These are phyloP conservation scores for Aspergillus egyptiacus DNA, from an alignment of 495 filamentous ascomycete species.

Conservation along the genomic window DNA sequence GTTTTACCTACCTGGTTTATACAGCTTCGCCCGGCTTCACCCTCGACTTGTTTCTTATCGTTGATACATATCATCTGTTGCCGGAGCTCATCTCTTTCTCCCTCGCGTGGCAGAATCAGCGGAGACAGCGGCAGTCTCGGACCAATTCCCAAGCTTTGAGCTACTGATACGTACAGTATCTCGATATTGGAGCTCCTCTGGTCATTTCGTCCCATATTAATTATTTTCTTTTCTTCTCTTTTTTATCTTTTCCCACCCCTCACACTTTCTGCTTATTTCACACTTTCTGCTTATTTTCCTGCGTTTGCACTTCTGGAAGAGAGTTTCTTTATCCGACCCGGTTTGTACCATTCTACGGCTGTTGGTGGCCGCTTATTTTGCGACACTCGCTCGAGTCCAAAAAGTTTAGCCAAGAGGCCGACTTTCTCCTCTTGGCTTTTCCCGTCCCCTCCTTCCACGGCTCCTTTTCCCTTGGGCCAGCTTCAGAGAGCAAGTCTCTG, in stretches of 20 bases:
- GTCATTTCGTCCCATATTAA: slow-evolving; percentile 7
- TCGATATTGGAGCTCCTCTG: no score
- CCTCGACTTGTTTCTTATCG: no score
- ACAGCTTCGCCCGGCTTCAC: slow-evolving; percentile 1
- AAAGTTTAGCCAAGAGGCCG: no score
- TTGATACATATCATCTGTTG: no score
- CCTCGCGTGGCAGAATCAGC: slow-evolving; percentile 24
- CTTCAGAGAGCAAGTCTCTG: neutral
- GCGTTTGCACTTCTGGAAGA: slow-evolving; percentile 7
- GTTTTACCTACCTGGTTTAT: slow-evolving; percentile 12
- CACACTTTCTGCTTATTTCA: neutral
- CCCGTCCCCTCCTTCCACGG: neutral
- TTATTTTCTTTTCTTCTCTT: slow-evolving; percentile 23
- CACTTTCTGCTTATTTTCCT: slow-evolving; percentile 3
- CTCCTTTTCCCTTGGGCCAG: neutral
- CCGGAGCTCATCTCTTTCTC: slow-evolving; percentile 8
- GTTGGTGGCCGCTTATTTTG: slow-evolving; percentile 21
- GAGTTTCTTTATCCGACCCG: slow-evolving; percentile 12
- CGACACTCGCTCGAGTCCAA: slow-evolving; percentile 16
- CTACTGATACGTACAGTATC: no score
- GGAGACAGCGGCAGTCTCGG: slow-evolving; percentile 12
- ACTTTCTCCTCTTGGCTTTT: slow-evolving; percentile 5
- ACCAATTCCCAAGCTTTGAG: slow-evolving; percentile 8
- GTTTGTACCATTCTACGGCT: slow-evolving; percentile 19
- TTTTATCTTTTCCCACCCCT: neutral